Percentiles rank a stretch among this genome's conserved stretches.
These are phyloP conservation scores for Aspergillus carlsbadensis DNA, from an alignment of 495 filamentous ascomycete species.

Conservation along the genomic window DNA sequence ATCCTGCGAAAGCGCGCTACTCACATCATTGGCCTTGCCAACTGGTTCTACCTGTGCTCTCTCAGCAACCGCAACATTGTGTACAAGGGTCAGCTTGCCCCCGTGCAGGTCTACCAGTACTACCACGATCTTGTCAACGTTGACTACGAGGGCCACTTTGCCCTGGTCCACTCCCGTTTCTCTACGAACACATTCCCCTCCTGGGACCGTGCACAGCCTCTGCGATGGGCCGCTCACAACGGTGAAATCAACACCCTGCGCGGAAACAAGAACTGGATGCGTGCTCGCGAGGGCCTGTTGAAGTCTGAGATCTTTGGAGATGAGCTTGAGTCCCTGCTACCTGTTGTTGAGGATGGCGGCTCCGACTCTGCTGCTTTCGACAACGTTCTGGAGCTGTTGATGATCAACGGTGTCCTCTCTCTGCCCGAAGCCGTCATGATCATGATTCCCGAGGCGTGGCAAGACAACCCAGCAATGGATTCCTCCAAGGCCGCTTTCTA, in stretches of 20 bases:
- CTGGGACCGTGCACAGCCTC: slow-evolving; percentile 96
- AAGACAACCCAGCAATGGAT: slow-evolving; percentile 90
- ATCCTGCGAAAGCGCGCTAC: slow-evolving; percentile 93
- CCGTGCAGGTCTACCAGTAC: slow-evolving; percentile 98
- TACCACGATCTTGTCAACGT: slow-evolving; percentile 97
- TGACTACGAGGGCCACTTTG: slow-evolving; percentile 97
- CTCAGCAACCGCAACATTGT: slow-evolving; percentile 98
- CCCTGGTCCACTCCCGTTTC: slow-evolving; percentile 96
- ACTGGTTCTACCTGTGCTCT: slow-evolving; percentile 99
- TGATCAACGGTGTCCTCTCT: slow-evolving; percentile 95
- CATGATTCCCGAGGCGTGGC: slow-evolving; percentile 99
- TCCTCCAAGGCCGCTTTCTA: slow-evolving; percentile 98
- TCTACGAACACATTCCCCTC: slow-evolving; percentile 99
- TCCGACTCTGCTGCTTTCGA: slow-evolving; percentile 99
- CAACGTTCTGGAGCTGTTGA: slow-evolving; percentile 93
- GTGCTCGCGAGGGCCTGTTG: slow-evolving; percentile 93
- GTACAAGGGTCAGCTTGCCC: slow-evolving; percentile 97
- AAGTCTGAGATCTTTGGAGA: slow-evolving; percentile 90
- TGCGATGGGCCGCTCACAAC: slow-evolving; percentile 98
- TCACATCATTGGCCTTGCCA: slow-evolving; percentile 90
- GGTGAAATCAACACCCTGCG: slow-evolving; percentile 98
- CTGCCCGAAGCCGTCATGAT: slow-evolving; percentile 98
- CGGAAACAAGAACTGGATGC: slow-evolving; percentile 99
- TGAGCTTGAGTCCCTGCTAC: slow-evolving; percentile 87
- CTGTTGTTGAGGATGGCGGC: slow-evolving; percentile 95